phyloP scores from a whole-genome alignment of 768 basidiomycete species.

The Mycena latifolia region DNA sequence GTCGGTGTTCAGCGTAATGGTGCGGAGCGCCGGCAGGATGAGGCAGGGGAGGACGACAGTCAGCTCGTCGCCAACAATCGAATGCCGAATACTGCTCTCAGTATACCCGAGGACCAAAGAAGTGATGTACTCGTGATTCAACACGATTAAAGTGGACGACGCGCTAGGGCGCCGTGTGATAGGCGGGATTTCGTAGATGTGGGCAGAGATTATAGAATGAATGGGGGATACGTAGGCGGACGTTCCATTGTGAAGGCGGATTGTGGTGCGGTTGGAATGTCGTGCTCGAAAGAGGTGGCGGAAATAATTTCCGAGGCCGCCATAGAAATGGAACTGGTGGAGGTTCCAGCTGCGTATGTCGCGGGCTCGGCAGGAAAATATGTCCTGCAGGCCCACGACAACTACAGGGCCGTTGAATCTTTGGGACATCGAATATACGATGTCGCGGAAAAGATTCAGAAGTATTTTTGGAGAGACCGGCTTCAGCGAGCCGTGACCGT shows the following conservation, averaged over 20 bases:
- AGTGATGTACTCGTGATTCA: background rate
- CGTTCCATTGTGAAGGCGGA: slow-evolving; percentile 3
- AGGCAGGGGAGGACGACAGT: background rate
- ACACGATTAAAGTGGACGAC: slow-evolving; percentile 1
- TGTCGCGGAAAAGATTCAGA: background rate
- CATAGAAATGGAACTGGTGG: background rate
- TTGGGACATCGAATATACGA: background rate
- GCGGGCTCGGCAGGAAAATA: background rate
- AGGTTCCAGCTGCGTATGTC: background rate
- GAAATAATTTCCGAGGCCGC: background rate
- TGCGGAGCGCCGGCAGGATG: background rate
- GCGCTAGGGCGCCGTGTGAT: background rate
- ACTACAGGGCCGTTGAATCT: background rate
- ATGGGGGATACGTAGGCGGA: background rate
- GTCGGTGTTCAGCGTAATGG: background rate
- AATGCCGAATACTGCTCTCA: background rate
- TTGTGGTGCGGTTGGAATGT: background rate
- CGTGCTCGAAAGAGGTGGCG: background rate
- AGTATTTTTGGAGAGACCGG: background rate
- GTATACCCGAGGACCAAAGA: background rate
- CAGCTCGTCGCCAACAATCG: background rate
- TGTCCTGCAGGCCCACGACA: background rate
- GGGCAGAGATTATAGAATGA: background rate
- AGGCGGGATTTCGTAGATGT: background rate
- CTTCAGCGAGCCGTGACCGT: too few relatives aligned